These are phyloP conservation scores for Chlamydomonas urium DNA, from an alignment of 139 green algal genomes.

Conservation along the genomic window DNA sequence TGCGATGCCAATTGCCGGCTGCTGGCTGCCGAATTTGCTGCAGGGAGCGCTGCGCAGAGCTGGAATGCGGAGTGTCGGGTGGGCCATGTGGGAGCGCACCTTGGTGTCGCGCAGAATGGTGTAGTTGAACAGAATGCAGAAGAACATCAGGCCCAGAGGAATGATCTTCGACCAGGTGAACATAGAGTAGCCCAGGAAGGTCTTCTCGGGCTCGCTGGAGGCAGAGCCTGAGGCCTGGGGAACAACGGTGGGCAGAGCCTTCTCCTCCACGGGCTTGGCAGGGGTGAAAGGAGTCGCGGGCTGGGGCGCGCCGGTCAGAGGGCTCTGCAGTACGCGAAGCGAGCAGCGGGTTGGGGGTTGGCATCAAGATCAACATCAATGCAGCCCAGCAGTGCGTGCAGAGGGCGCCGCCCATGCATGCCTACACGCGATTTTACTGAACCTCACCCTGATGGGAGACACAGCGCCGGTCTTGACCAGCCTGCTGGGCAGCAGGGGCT, in stretches of 20 bases:
- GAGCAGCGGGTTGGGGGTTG: background rate
- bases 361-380: background rate
- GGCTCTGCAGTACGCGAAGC: background rate
- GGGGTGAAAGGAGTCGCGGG: background rate
- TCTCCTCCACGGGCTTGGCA: conserved; percentile 2
- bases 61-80: no score
- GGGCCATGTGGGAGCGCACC: conserved; percentile 39
- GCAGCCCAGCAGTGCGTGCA: no score
- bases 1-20: no score
- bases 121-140: conserved; percentile 99
- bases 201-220: conserved; percentile 4
- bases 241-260: background rate
- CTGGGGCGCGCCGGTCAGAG: conserved; percentile 1
- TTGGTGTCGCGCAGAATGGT: conserved; percentile 99
- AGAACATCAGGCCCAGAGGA: conserved; percentile 95
- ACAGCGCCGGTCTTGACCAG: conserved; percentile 5
- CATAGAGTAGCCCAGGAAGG: conserved; percentile 10
- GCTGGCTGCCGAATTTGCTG: background rate
- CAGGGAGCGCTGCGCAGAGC: no score
- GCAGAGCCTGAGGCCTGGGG: background rate
- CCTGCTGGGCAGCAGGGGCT: background rate
- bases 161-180: conserved; percentile 79
- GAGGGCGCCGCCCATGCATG: background rate
- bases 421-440: background rate
- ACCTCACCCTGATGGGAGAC: conserved; percentile 2